phyloP scores from a whole-genome alignment of 2,329 filamentous ascomycete genomes.

The Epicoccum nigrum region DNA sequence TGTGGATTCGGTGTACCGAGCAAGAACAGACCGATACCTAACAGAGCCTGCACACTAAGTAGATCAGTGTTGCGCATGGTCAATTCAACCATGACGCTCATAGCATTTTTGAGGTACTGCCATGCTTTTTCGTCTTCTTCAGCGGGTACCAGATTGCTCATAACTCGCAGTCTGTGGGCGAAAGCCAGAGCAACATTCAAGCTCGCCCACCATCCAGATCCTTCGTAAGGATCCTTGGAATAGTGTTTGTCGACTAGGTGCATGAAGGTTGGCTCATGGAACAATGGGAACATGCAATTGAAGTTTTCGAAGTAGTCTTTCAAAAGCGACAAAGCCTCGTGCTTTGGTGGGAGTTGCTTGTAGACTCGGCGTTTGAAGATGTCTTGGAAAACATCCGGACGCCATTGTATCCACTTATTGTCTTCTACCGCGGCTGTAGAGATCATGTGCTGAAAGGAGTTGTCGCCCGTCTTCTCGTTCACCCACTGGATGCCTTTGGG shows the following conservation, averaged over 20 bases:
- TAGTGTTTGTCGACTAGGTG: conserved; percentile 95
- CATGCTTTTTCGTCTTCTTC: conserved; percentile 95
- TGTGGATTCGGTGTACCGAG: conserved; percentile 97
- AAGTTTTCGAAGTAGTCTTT: conserved; percentile 98
- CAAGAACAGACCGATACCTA: conserved; percentile 93
- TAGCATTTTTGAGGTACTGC: conserved; percentile 94
- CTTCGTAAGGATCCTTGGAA: conserved; percentile 87
- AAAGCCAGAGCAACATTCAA: conserved; percentile 94
- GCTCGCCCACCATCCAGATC: conserved; percentile 98
- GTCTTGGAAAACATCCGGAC: conserved; percentile 94
- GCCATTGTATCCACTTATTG: conserved; percentile 97
- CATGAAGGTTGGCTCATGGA: conserved; percentile 98
- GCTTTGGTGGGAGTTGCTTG: conserved; percentile 79
- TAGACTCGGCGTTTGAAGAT: conserved; percentile 87
- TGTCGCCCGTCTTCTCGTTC: conserved; percentile 95
- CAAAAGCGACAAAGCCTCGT: conserved; percentile 85
- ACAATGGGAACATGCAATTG: conserved; percentile 98
- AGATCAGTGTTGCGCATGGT: conserved; percentile 96
- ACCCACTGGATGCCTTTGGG: conserved; percentile 99
- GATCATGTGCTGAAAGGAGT: conserved; percentile 94
- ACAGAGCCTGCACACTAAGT: conserved; percentile 88
- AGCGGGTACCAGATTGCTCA: conserved; percentile 89
- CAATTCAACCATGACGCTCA: conserved; percentile 89
- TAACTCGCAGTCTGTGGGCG: conserved; percentile 86
- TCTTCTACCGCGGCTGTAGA: conserved; percentile 84